A percentile compares a stretch with the other conserved stretches of the same genome.
Conservation (phyloP, 148 eudicot species). For the Talinum fruticosum region DNA sequence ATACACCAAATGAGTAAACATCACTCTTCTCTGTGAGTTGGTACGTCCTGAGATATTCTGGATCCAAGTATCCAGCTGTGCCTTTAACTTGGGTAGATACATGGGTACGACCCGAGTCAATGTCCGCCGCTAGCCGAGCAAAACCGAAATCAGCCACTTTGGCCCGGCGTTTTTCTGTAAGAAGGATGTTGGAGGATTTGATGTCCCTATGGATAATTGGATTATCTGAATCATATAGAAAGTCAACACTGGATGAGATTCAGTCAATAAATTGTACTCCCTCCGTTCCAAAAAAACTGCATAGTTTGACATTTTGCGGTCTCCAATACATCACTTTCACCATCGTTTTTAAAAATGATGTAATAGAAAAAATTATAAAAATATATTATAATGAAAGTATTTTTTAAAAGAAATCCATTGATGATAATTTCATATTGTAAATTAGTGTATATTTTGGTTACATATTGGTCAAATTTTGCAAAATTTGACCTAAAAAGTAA, state of each 20-base stretch:
- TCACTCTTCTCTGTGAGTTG: constrained; percentile 93
- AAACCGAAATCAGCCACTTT: constrained; percentile 96
- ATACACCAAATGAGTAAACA: constrained; percentile 92
- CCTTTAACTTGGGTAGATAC: constrained; percentile 92
- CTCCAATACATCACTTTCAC: too few relatives aligned
- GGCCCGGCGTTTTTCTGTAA: constrained; percentile 60
- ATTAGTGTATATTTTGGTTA: too few relatives aligned
- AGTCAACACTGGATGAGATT: neutral
- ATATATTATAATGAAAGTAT: too few relatives aligned
- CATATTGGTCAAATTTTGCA: too few relatives aligned
- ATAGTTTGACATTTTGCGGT: too few relatives aligned
- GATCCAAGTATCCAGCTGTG: constrained; percentile 94
- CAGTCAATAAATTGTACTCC: too few relatives aligned
- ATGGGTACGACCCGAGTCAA: constrained; percentile 66
- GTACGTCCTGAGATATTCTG: constrained; percentile 75
- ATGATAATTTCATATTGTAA: too few relatives aligned
- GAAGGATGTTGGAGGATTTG: constrained; percentile 90
- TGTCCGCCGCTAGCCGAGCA: constrained; percentile 67
- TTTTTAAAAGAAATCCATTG: too few relatives aligned
- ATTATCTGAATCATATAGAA: constrained; percentile 49
- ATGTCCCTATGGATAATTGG: constrained; percentile 94
- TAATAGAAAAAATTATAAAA: too few relatives aligned
- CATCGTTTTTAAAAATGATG: too few relatives aligned
- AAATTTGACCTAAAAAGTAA: too few relatives aligned
- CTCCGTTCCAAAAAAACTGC: too few relatives aligned